These are phyloP conservation scores for Trichoderma gamsii DNA, from an alignment of 495 filamentous ascomycete genomes.

Conservation along the genomic window DNA sequence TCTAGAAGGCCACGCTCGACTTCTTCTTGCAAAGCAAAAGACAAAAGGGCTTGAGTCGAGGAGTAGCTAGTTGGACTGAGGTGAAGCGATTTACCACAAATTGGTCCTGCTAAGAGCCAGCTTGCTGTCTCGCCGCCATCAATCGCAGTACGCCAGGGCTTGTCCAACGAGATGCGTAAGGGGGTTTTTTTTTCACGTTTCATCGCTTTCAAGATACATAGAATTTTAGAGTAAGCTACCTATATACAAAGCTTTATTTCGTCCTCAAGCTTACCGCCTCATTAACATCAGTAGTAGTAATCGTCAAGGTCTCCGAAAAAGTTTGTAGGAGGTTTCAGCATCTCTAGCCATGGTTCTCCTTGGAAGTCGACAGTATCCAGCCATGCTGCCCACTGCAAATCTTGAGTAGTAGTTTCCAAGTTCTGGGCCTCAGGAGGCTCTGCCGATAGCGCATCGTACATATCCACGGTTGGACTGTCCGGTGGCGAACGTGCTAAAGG, in stretches of 20 bases:
- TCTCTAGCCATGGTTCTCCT: background rate
- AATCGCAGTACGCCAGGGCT: background rate
- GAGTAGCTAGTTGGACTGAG: background rate
- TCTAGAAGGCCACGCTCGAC: background rate
- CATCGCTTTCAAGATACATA: background rate
- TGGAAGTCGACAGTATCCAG: background rate
- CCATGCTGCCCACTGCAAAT: background rate
- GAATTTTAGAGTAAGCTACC: background rate
- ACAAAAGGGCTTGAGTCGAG: background rate
- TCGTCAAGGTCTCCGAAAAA: background rate
- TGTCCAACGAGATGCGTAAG: background rate
- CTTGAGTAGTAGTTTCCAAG: background rate
- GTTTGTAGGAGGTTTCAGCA: background rate
- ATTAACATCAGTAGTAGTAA: background rate
- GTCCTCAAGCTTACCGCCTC: background rate
- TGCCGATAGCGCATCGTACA: background rate
- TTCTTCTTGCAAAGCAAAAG: background rate
- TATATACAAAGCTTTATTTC: background rate
- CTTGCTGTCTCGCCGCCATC: background rate
- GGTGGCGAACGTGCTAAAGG: background rate
- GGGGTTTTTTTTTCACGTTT: background rate
- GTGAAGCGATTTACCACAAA: background rate
- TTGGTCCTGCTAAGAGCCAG: background rate
- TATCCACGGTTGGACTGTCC: background rate
- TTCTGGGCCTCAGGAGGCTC: background rate